These are phyloP conservation scores for Petasospora rhodanensis DNA, from an alignment of 1,139 yeast species.

Conservation along the genomic window DNA sequence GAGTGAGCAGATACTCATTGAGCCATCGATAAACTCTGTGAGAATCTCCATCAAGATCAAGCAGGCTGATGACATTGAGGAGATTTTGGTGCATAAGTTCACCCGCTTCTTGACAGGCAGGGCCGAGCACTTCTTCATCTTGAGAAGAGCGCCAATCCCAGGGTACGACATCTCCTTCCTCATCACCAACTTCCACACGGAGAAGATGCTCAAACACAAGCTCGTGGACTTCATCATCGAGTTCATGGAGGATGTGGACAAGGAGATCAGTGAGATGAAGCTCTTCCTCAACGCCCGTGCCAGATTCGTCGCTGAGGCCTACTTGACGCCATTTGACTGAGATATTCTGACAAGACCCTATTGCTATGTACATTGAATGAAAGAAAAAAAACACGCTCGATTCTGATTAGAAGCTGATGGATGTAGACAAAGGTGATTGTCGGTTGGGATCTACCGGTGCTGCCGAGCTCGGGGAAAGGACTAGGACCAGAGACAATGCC, in stretches of 20 bases:
- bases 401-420: no score
- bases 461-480: no score
- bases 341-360: no score
- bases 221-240: conserved; percentile 94
- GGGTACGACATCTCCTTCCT: conserved; percentile 93
- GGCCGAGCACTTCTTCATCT: conserved; percentile 89
- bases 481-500: no score
- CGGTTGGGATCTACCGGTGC: no score
- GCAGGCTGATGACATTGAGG: conserved; percentile 97
- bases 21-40: conserved; percentile 87
- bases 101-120: conserved; percentile 90
- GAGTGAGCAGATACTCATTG: conserved; percentile 87
- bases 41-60: conserved; percentile 89
- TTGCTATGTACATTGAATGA: no score
- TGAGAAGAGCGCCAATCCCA: conserved; percentile 85
- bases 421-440: no score
- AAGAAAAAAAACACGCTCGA: no score
- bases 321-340: conserved; percentile 69
- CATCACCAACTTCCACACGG: conserved; percentile 92
- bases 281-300: conserved; percentile 95
- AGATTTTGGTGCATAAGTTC: conserved; percentile 87
- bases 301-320: conserved; percentile 95
- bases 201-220: conserved; percentile 91
- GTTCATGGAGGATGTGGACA: conserved; percentile 98
- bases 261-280: conserved; percentile 98